Percentiles rank a stretch among this genome's conserved stretches.
These are phyloP conservation scores for Discostella stelligera DNA, from an alignment of 352 stramenopile genomes.

Conservation along the genomic window DNA sequence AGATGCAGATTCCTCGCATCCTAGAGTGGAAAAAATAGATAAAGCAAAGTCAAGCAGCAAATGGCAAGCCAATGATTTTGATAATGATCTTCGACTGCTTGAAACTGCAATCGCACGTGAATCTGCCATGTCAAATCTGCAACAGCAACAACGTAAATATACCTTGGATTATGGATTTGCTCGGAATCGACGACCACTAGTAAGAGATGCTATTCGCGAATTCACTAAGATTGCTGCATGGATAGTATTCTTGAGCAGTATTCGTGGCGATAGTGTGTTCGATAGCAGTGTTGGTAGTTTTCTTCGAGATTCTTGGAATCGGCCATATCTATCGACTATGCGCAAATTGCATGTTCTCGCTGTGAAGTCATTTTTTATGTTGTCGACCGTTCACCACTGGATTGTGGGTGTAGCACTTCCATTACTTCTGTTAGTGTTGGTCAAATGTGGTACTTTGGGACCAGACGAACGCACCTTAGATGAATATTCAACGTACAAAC, in stretches of 20 bases:
- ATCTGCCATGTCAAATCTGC: slow-evolving; percentile 31
- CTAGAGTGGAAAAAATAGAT: background rate
- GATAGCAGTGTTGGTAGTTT: background rate
- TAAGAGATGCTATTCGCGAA: slow-evolving; percentile 24
- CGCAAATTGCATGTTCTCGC: slow-evolving; percentile 21
- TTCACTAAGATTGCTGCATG: slow-evolving; percentile 18
- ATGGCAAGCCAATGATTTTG: slow-evolving; percentile 48
- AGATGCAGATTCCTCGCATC: background rate
- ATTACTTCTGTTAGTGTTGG: slow-evolving; percentile 32
- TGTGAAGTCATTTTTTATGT: slow-evolving; percentile 6
- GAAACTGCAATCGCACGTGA: slow-evolving; percentile 31
- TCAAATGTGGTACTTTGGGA: slow-evolving; percentile 22
- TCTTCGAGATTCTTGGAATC: background rate
- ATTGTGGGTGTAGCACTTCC: slow-evolving; percentile 30
- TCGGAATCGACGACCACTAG: slow-evolving; percentile 35
- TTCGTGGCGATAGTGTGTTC: background rate
- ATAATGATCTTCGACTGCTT: slow-evolving; percentile 37
- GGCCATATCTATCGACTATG: background rate
- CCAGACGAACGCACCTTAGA: slow-evolving; percentile 28
- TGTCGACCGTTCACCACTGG: slow-evolving; percentile 40
- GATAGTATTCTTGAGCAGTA: slow-evolving; percentile 24
- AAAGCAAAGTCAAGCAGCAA: slow-evolving; percentile 9
- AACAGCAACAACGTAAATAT: slow-evolving; percentile 38
- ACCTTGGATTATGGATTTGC: slow-evolving; percentile 48
- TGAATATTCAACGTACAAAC: slow-evolving; percentile 22